phyloP scores from a whole-genome alignment of 139 green algal genomes.

The Axilococcus clingmanii region DNA sequence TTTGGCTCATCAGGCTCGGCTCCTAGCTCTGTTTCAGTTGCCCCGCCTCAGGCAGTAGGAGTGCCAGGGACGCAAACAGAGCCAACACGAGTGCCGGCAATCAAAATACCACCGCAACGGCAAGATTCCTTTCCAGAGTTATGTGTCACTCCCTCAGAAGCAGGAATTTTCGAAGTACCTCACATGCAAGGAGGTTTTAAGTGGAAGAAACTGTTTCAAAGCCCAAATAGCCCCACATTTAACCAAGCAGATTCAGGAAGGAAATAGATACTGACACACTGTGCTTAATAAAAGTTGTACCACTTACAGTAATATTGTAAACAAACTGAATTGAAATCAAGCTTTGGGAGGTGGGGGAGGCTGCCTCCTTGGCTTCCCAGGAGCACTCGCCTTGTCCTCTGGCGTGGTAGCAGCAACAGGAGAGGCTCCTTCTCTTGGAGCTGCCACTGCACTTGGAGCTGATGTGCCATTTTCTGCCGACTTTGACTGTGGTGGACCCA shows the following conservation, averaged over 20 bases:
- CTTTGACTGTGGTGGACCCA: neutral
- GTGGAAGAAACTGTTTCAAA: conserved; percentile 5
- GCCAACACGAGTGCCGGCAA: too few species aligned
- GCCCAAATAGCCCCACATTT: conserved; percentile 3
- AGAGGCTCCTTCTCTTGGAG: neutral
- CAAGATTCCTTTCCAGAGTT: conserved; percentile 10
- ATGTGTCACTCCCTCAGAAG: conserved; percentile 2
- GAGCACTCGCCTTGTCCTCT: neutral
- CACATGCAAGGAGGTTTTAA: conserved; percentile 4
- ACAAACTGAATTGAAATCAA: conserved; percentile 1
- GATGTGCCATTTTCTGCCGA: neutral
- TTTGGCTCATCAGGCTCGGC: too few species aligned
- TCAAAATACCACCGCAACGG: too few species aligned
- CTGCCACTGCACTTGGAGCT: neutral
- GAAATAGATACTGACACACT: too few species aligned
- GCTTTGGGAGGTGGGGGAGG: neutral
- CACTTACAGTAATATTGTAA: too few species aligned
- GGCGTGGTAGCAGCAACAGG: neutral
- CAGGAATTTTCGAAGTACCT: conserved; percentile 3
- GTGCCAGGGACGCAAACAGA: too few species aligned
- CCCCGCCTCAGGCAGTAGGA: too few species aligned
- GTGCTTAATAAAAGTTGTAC: conserved; percentile 1
- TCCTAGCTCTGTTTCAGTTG: too few species aligned
- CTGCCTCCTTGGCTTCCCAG: neutral
- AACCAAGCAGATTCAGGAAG: too few species aligned